Evolutionary conservation across 2,329 filamentous ascomycete species (phyloP).

Genomic region (Colletotrichum neosansevieriae): DNA sequence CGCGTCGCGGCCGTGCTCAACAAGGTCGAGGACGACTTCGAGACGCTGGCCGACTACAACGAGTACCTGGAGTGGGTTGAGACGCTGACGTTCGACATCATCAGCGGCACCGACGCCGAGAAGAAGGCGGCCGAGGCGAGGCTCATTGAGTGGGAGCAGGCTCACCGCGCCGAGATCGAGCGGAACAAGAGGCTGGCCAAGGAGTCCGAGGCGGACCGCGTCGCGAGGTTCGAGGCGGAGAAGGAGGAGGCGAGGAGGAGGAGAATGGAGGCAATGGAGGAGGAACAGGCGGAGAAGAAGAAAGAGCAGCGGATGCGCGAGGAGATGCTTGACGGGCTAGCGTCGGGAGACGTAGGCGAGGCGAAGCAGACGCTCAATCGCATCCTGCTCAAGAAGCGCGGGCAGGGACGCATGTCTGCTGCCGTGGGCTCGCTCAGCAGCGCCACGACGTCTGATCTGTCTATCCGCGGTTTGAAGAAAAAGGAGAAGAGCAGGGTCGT

Average conservation of each 20-base stretch:
- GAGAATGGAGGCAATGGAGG: constrained; percentile 71
- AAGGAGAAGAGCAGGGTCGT: constrained; percentile 55
- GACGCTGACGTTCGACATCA: constrained; percentile 88
- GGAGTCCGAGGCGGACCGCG: constrained; percentile 66
- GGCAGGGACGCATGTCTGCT: constrained; percentile 58
- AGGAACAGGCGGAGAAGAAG: constrained; percentile 77
- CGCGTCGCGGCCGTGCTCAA: constrained; percentile 87
- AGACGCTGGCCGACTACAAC: constrained; percentile 85
- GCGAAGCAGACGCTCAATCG: constrained; percentile 70
- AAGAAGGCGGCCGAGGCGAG: constrained; percentile 59
- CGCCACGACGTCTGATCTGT: constrained; percentile 55
- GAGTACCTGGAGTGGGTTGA: constrained; percentile 96
- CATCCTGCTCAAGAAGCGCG: constrained; percentile 80
- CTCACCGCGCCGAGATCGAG: constrained; percentile 77
- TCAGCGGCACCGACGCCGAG: constrained; percentile 77
- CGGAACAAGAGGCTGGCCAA: constrained; percentile 67
- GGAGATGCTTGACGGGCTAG: constrained; percentile 78
- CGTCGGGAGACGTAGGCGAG: constrained; percentile 69
- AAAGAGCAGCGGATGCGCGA: constrained; percentile 73
- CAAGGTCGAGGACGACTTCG: constrained; percentile 90
- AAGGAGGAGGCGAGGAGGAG: constrained; percentile 74
- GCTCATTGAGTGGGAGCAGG: constrained; percentile 74
- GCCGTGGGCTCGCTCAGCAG: constrained; percentile 50
- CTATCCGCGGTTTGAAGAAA: constrained; percentile 85
- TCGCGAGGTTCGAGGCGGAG: constrained; percentile 71